Base-by-base conservation (phyloP, 371 early-diverging fungal genomes). In the Blastocladiella emersonii region DNA sequence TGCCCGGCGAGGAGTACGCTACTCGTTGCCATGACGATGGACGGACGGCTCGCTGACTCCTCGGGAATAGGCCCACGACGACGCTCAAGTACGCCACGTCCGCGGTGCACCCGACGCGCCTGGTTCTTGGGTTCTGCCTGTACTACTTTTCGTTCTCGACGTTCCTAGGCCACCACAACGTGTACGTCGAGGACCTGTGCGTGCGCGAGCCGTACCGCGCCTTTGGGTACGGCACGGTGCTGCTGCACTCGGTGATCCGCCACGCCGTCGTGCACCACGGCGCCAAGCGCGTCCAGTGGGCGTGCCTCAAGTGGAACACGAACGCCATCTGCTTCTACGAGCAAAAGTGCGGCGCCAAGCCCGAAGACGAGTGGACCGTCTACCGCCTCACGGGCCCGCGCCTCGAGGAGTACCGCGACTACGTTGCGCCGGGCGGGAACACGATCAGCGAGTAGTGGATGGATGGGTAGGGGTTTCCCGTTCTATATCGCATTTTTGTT, bases 341-440 rank as follows among this genome's bases (percentile, higher is more conserved):
- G 44, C 71, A 81, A 30, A 90, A 87, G 72, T 89, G 88, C 74
- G 82, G 79, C 17, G 80, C 80, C 23, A 86, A 87, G 68, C 72
- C 89, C 62, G 76, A 78, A 62, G 69, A 76, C 49, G 77, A 73
- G 34, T 51, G 53, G 53, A 51, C 53, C 32, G 53, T 51, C 21
- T 51, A 51, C 23, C 53, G 53, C 1, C 30, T 51, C 15, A 23
- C 27, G 13, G 53, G 53, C 34, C 30, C 27, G 30, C 53, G 53
- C 30, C 32, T 51, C 30, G 53, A 27, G 30, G 8, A 32, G 53
- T 51, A 51, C 32, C 53, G 53, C 13, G 53, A 30, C 3, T 51
- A 51, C 17, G n/a, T n/a, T 17, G 23, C 48, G 25, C 6, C 48
- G 21, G 48, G 23, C 3, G 39, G 39, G 39, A 39, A 5, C 39